phyloP scores from a whole-genome alignment of 1,284 basidiomycete species.

The Rhodotorula sp. region DNA sequence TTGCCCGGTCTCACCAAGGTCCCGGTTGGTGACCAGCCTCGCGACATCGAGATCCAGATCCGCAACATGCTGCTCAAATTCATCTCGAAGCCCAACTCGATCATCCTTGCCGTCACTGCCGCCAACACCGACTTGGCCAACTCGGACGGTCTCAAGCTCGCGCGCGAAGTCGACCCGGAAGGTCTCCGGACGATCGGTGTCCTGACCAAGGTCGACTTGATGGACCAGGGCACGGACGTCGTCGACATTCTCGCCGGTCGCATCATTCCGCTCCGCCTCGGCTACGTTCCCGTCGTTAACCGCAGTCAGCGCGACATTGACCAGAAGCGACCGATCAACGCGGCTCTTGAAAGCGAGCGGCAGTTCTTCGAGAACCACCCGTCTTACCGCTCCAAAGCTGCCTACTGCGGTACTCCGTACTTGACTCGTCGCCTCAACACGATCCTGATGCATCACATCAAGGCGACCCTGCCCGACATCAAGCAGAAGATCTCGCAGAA shows the following conservation, averaged over 20 bases:
- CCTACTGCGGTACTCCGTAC: slow-evolving; percentile 97
- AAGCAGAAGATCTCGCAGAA: slow-evolving; percentile 87
- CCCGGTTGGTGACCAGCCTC: slow-evolving; percentile 95
- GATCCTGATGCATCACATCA: slow-evolving; percentile 98
- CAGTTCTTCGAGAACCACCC: slow-evolving; percentile 90
- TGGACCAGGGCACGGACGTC: slow-evolving; percentile 96
- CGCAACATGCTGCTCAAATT: slow-evolving; percentile 94
- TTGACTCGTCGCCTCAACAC: slow-evolving; percentile 94
- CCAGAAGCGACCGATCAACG: slow-evolving; percentile 72
- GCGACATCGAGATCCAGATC: slow-evolving; percentile 97
- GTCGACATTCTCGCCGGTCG: slow-evolving; percentile 98
- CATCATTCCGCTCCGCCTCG: slow-evolving; percentile 84
- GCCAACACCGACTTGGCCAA: slow-evolving; percentile 98
- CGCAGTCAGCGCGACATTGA: slow-evolving; percentile 97
- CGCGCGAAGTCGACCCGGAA: slow-evolving; percentile 93
- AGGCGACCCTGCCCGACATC: slow-evolving; percentile 93
- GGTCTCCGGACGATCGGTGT: slow-evolving; percentile 95
- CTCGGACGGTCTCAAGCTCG: slow-evolving; percentile 94
- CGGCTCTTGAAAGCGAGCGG: slow-evolving; percentile 83
- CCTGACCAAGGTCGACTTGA: slow-evolving; percentile 94
- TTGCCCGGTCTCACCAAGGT: slow-evolving; percentile 90
- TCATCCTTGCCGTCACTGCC: slow-evolving; percentile 89
- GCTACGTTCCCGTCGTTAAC: slow-evolving; percentile 96
- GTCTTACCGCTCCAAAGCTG: slow-evolving; percentile 87
- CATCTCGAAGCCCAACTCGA: slow-evolving; percentile 80